Conservation (phyloP, 2,329 filamentous ascomycete genomes). For the Pochonia chlamydosporia region DNA sequence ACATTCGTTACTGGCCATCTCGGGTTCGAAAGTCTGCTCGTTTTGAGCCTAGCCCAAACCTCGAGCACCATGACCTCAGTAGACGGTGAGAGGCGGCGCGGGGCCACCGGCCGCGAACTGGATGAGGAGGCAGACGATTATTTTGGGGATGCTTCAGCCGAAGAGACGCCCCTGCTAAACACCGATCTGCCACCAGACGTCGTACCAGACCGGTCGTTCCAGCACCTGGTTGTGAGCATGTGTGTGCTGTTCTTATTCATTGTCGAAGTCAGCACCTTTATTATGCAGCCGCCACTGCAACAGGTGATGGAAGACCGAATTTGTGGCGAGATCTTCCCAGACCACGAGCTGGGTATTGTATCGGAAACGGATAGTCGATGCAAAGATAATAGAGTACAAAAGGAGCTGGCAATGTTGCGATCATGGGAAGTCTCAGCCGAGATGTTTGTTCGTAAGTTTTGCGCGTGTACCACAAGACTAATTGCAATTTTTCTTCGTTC, state of each 20-base stretch:
- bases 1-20: not conserved
- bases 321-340: conserved; percentile 42
- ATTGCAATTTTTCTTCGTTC: no score
- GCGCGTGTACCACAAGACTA: not conserved
- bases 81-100: not conserved
- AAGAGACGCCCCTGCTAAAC: conserved; percentile 8
- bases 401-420: conserved; percentile 43
- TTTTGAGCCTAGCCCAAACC: not conserved
- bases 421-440: conserved; percentile 41
- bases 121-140: not conserved
- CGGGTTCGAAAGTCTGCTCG: not conserved
- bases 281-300: conserved; percentile 35
- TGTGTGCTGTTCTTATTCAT: conserved; percentile 35
- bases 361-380: conserved; percentile 36
- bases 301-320: conserved; percentile 49
- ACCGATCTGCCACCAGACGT: conserved; percentile 13
- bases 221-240: conserved; percentile 24
- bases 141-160: not conserved
- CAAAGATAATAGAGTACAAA: conserved; percentile 44
- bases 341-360: conserved; percentile 23
- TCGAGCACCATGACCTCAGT: not conserved
- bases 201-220: conserved; percentile 19
- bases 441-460: conserved; percentile 36
- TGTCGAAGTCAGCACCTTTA: conserved; percentile 33
- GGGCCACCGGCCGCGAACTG: not conserved